These are phyloP conservation scores for Geotrichum australiense DNA, from an alignment of 1,139 yeast genomes.

Conservation along the genomic window DNA sequence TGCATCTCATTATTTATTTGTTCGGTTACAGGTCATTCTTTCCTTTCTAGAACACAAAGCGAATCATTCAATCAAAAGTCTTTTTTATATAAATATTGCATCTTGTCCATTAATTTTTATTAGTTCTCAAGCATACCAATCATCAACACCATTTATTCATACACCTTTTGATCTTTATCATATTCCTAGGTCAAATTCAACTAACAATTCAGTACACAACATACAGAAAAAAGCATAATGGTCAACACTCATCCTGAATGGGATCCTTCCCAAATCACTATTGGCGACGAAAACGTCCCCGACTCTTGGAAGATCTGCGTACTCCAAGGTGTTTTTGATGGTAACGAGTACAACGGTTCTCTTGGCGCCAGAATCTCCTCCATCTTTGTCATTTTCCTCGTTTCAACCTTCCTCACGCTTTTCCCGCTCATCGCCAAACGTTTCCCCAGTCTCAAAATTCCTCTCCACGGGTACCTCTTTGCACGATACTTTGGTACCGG, in stretches of 20 bases:
- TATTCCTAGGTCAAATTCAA: too few species aligned
- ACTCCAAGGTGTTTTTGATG: conserved; percentile 12
- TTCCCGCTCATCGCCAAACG: conserved; percentile 34
- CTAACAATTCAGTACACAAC: too few species aligned
- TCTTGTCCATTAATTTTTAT: too few species aligned
- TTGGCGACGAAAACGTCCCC: conserved; percentile 6
- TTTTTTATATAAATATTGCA: too few species aligned
- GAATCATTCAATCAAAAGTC: too few species aligned
- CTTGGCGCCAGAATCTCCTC: conserved; percentile 68
- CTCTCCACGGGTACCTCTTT: conserved; percentile 53
- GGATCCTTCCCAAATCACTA: conserved; percentile 10
- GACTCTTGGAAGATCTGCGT: conserved; percentile 15
- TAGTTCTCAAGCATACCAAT: too few species aligned
- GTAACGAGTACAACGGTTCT: conserved; percentile 37
- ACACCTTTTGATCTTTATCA: too few species aligned
- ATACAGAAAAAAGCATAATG: conserved; percentile 6
- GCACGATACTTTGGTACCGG: conserved; percentile 74
- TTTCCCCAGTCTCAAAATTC: conserved; percentile 32
- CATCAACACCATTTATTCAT: too few species aligned
- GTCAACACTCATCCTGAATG: conserved; percentile 6
- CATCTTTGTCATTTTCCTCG: conserved; percentile 56
- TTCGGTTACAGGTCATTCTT: too few species aligned
- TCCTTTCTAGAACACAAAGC: too few species aligned
- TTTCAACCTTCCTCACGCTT: conserved; percentile 48
- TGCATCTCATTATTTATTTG: too few species aligned